Conservation (phyloP, 2,329 filamentous ascomycete species). For the Pseudocercospora musae region DNA sequence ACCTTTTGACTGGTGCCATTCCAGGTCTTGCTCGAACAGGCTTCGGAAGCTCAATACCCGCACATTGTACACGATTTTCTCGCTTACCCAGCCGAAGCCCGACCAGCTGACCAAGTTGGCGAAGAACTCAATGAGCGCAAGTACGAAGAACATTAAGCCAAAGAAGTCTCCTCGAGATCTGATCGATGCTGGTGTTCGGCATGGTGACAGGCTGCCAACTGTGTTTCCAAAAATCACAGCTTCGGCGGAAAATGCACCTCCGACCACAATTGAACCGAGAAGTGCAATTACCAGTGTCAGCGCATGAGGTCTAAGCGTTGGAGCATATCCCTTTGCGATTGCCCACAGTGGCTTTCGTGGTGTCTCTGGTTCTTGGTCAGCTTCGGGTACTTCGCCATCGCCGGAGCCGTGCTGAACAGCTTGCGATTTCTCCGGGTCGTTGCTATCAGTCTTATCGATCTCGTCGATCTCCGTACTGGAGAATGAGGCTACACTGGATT, state of each 20-base stretch:
- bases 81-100: conserved; percentile 57
- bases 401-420: neutral
- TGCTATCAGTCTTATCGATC: neutral
- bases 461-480: neutral
- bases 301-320: conserved; percentile 46
- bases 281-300: conserved; percentile 49
- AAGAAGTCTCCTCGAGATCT: conserved; percentile 56
- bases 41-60: conserved; percentile 63
- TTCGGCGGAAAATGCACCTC: conserved; percentile 53
- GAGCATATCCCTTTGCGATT: conserved; percentile 35
- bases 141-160: conserved; percentile 57
- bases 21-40: conserved; percentile 62
- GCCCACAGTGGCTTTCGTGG: conserved; percentile 31
- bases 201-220: conserved; percentile 42
- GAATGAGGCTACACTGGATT: neutral
- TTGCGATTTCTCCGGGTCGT: neutral
- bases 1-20: conserved; percentile 66
- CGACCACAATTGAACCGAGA: conserved; percentile 34
- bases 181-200: conserved; percentile 49
- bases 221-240: conserved; percentile 52
- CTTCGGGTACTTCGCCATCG: conserved; percentile 1
- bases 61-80: conserved; percentile 62
- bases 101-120: conserved; percentile 60
- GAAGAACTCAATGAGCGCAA: conserved; percentile 52
- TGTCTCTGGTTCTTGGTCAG: conserved; percentile 20